Percentiles rank a stretch among this genome's conserved stretches.
Evolutionary conservation across 192 early-diverging fungal species (phyloP).

Genomic region (Coemansia sp.): DNA sequence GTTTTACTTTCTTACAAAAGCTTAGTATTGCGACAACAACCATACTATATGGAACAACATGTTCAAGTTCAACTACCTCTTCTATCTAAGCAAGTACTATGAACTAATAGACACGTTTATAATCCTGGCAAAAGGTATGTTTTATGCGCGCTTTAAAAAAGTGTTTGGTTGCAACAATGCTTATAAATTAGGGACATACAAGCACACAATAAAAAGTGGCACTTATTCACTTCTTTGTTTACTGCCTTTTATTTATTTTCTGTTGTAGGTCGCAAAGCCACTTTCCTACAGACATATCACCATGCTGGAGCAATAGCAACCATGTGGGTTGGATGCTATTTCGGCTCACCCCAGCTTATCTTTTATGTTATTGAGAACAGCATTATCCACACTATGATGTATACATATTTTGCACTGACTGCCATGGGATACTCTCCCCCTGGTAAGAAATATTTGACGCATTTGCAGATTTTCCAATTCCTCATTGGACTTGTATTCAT

Average conservation of each 20-base stretch:
- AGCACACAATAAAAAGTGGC: neutral
- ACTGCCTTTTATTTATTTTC: neutral
- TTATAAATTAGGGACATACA: neutral
- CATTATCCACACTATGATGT: conserved; percentile 88
- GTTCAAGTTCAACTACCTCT: conserved; percentile 81
- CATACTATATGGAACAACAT: conserved; percentile 70
- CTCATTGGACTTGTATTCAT: conserved; percentile 69
- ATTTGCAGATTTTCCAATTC: conserved; percentile 87
- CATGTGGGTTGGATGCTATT: conserved; percentile 85
- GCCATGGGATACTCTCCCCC: conserved; percentile 73
- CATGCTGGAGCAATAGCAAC: conserved; percentile 86
- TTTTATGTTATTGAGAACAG: conserved; percentile 80
- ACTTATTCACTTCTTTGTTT: neutral
- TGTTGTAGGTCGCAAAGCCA: conserved; percentile 61
- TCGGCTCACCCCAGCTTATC: conserved; percentile 77
- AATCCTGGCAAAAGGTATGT: conserved; percentile 69
- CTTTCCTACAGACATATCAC: conserved; percentile 85
- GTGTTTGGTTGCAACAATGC: neutral
- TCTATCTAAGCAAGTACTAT: conserved; percentile 89
- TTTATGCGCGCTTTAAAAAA: neutral
- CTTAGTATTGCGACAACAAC: conserved; percentile 66
- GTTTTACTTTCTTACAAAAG: neutral
- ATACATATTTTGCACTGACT: conserved; percentile 76
- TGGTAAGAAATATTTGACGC: conserved; percentile 79
- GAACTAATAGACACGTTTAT: conserved; percentile 88